Evolutionary conservation across 371 early-diverging fungal genomes (phyloP).

Genomic region (Mucor plumbeus): DNA sequence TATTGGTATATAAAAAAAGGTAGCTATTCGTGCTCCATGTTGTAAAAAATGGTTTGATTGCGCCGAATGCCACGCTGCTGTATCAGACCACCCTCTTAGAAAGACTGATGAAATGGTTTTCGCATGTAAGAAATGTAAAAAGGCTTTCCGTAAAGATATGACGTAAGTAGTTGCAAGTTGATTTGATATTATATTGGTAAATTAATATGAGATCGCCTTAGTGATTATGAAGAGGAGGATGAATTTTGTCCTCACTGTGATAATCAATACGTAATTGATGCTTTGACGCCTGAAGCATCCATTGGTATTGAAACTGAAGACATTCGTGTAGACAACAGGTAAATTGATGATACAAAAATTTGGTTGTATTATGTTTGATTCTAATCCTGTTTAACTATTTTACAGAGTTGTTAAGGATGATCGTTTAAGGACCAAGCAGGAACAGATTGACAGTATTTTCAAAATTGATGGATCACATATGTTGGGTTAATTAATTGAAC

Average conservation of each 20-base stretch:
- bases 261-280: constrained; percentile 95
- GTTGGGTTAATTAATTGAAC: constrained; percentile 40
- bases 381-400: too few species aligned
- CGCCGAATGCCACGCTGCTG: constrained; percentile 93
- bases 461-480: constrained; percentile 47
- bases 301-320: constrained; percentile 94
- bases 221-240: constrained; percentile 91
- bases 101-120: constrained; percentile 93
- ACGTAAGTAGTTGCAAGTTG: constrained; percentile 44
- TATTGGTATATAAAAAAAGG: constrained; percentile 50
- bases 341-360: neutral
- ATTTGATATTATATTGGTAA: neutral
- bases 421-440: constrained; percentile 27
- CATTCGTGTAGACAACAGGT: constrained; percentile 74
- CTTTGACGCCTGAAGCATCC: constrained; percentile 82
- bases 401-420: constrained; percentile 47
- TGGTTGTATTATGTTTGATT: too few species aligned
- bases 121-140: constrained; percentile 98
- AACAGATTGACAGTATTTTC: constrained; percentile 41
- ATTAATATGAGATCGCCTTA: constrained; percentile 19
- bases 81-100: constrained; percentile 76
- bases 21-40: constrained; percentile 91
- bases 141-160: constrained; percentile 94
- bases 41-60: constrained; percentile 98
- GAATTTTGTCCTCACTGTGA: constrained; percentile 98